Evolutionary conservation across 2,329 filamentous ascomycete genomes (phyloP).

Genomic region (Beauveria scarabaeidicola): DNA sequence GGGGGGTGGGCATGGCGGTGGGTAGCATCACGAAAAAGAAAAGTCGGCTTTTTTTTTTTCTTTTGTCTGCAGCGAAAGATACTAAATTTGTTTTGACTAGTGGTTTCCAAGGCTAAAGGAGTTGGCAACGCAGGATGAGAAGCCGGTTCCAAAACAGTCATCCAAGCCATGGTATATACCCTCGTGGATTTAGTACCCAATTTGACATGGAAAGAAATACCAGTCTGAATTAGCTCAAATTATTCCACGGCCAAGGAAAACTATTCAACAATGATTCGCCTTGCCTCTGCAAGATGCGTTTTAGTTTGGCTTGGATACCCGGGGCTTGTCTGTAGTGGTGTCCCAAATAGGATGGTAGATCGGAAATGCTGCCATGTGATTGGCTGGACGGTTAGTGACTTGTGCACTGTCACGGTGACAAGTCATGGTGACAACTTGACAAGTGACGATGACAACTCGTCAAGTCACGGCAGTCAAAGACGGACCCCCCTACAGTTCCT

Average conservation of each 20-base stretch:
- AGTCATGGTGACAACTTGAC: too few species aligned
- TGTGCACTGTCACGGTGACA: slow-evolving; percentile 7
- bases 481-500: background rate
- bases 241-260: too few species aligned
- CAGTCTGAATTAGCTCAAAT: too few species aligned
- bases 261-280: background rate
- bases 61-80: background rate
- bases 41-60: too few species aligned
- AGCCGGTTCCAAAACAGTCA: background rate
- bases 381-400: background rate
- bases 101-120: slow-evolving; percentile 5
- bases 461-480: background rate
- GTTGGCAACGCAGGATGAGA: background rate
- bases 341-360: background rate
- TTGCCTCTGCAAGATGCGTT: background rate
- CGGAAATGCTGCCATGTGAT: background rate
- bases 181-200: background rate
- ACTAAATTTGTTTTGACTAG: background rate
- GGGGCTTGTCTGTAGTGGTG: background rate
- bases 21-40: too few species aligned
- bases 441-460: too few species aligned
- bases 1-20: fast-evolving
- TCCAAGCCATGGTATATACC: slow-evolving; percentile 6
- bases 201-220: background rate
- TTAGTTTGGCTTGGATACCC: background rate